A percentile compares a stretch with the other conserved stretches of the same genome.
Evolutionary conservation across 805 yeast species (phyloP).

Genomic region (Wickerhamiella musiphila): DNA sequence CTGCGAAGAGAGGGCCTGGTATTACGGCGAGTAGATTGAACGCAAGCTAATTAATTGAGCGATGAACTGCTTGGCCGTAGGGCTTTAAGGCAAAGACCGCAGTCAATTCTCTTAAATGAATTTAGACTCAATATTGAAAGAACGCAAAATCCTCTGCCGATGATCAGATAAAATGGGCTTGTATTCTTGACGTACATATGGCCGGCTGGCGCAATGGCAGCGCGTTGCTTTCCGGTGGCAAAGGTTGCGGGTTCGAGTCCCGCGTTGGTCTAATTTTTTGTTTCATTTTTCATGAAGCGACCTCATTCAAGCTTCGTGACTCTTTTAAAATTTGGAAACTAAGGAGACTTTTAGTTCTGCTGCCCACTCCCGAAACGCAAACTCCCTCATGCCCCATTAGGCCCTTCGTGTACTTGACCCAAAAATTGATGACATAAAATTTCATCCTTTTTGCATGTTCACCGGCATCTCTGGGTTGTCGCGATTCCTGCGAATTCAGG

Average conservation of each 20-base stretch:
- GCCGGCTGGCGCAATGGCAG: conserved; percentile 4
- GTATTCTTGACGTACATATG: not conserved
- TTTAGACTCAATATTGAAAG: too few relatives aligned
- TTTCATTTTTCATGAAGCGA: conserved; percentile 1
- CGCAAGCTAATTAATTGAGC: too few relatives aligned
- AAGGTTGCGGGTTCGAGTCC: conserved; percentile 21
- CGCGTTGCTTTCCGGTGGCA: conserved; percentile 14
- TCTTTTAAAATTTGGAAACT: too few relatives aligned
- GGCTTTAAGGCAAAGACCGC: too few relatives aligned
- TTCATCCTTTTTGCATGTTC: conserved; percentile 1
- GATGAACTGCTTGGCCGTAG: too few relatives aligned
- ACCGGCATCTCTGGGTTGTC: not conserved
- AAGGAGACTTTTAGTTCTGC: too few relatives aligned
- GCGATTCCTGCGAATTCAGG: conserved; percentile 1
- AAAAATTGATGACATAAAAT: not conserved
- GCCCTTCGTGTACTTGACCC: not conserved
- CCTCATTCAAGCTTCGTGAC: not conserved
- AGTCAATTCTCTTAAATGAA: too few relatives aligned
- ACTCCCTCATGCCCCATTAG: not conserved
- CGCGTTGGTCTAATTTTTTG: conserved; percentile 14
- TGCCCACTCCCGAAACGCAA: not conserved
- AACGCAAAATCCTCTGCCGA: too few relatives aligned
- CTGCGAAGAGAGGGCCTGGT: too few relatives aligned
- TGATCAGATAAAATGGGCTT: too few relatives aligned
- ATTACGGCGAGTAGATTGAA: too few relatives aligned